Base-by-base conservation (phyloP, 2,329 filamentous ascomycete genomes). In the Lecanicillium sp. region DNA sequence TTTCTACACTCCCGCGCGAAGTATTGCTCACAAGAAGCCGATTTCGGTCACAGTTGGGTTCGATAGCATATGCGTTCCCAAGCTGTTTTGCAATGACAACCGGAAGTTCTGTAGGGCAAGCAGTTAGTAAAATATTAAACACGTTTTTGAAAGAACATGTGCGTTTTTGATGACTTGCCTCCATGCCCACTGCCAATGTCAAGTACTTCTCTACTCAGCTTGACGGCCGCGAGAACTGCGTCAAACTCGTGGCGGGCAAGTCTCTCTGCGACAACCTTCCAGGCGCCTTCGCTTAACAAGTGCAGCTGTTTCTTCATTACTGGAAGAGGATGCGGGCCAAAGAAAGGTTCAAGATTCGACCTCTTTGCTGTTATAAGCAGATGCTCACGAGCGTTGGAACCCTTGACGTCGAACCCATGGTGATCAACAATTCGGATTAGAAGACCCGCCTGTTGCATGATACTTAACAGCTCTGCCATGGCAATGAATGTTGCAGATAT, bases 41-140 rank as follows among this genome's bases (percentile, higher is more conserved):
- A 11, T 27, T 38, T 6, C 29, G 19, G 15, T 38, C 28, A 15
- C 18, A n/a, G 29, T 40, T 37, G 9, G 41, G 37, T 16, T 38
- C 19, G 20, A 37, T 30, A 13, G 38, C 29, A 5, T 38, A 38
- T 5, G 35, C 29, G 15, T 31, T 32, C 12, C 35, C 35, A 9
- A 17, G 15, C 14, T 25, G 18, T 29, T 38, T 32, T 2, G 35
- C 35, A 38, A 38, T 38, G 12, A 14, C 28, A 12, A 12, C 14
- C 9, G 36, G 19, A 22, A 32, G 31, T n/a, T 35, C 35, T 41
- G 34, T 34, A 19, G 9, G 28, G n/a, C n/a, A n/a, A n/a, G n/a
- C n/a, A n/a, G n/a, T n/a, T n/a, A n/a, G n/a, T n/a, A n/a, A n/a
- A n/a, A n/a, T n/a, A n/a, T n/a, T n/a, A n/a, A n/a, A n/a, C n/a